Base-by-base conservation (phyloP, 768 basidiomycete genomes). In the Guyanaporus albipodus region DNA sequence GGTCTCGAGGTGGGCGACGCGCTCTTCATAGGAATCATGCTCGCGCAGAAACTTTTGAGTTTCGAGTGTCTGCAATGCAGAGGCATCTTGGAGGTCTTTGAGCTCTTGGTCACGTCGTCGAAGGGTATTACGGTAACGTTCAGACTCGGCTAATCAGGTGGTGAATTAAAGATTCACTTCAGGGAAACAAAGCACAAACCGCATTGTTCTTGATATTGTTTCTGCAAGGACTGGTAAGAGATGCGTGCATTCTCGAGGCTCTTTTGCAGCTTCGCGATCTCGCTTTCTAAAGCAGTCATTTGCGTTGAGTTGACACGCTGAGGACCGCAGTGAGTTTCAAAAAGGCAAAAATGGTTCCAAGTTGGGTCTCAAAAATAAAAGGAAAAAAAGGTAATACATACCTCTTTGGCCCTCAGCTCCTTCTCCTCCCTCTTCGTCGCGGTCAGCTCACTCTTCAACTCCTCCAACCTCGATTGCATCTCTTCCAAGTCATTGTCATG, bases 361-460 rank as follows among this genome's bases (percentile, higher is more conserved):
- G n/a, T n/a, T n/a, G n/a, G n/a, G n/a, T n/a, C n/a, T n/a, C n/a
- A 19, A 29, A 9, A 12, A 15, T 9, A 27, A 10, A 46, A 29
- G 42, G 38, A 22, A 51, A 8, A 32, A 46, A 33, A 18, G 47
- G 34, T 3, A 4, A 36, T 55, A 68, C 55, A 9, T 48, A 90
- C 90, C 73, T 96, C 94, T 66, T 93, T 94, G 11, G 78, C 73
- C 36, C 89, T 75, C 54, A 95, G 67, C 58, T 97, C 94, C 69
- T 97, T 96, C 67, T 97, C 93, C 58, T 97, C 92, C 32, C 89
- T 78, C 64, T 90, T 88, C 5, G 87, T 84, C 6, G 85, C 76
- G 12, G 73, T 82, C 8, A 96, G 71, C 64, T 96, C 94, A 11
- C 72, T 78, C 52, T 77, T 72, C 49, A 85, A 65, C 61, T 96